Percentiles rank a stretch among this genome's conserved stretches.
These are phyloP conservation scores for Ceratonia siliqua DNA, from an alignment of 306 rosid species.

Conservation along the genomic window DNA sequence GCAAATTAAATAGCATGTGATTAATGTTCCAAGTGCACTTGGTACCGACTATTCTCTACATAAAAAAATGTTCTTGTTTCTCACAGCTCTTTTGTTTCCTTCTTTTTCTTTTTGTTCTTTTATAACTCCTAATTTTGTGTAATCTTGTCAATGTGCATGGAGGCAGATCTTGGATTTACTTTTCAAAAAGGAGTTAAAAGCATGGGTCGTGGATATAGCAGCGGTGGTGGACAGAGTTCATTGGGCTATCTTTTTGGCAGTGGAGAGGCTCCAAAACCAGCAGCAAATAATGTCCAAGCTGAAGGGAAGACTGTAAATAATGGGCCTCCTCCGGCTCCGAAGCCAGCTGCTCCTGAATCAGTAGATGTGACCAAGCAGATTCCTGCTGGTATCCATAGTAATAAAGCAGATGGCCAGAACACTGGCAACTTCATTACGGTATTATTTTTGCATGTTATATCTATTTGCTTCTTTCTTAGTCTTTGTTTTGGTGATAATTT, in stretches of 20 bases:
- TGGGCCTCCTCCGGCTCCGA: slow-evolving; percentile 61
- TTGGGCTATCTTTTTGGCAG: slow-evolving; percentile 91
- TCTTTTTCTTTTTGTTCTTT: slow-evolving; percentile 12
- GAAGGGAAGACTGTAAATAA: slow-evolving; percentile 49
- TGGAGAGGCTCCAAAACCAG: slow-evolving; percentile 83
- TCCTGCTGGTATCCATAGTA: slow-evolving; percentile 95
- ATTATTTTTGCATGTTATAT: slow-evolving; percentile 28
- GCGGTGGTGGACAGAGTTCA: slow-evolving; percentile 98
- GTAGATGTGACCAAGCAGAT: slow-evolving; percentile 27
- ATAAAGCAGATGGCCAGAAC: slow-evolving; percentile 88
- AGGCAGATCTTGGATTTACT: slow-evolving; percentile 32
- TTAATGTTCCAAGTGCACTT: not conserved
- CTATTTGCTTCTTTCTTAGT: slow-evolving; percentile 14
- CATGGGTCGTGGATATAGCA: slow-evolving; percentile 99
- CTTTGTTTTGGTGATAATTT: slow-evolving; percentile 12
- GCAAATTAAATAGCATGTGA: not conserved
- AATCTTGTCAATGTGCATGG: slow-evolving; percentile 25
- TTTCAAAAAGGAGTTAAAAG: slow-evolving; percentile 38
- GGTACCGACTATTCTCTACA: slow-evolving; percentile 1
- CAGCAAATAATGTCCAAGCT: slow-evolving; percentile 48
- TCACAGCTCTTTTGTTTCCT: not conserved
- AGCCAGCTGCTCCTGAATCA: slow-evolving; percentile 45
- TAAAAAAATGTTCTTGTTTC: not conserved
- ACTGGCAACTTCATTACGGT: slow-evolving; percentile 97
- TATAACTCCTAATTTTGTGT: slow-evolving; percentile 16